Conservation (phyloP, 352 stramenopile species). For the Phytophthora niederhauseri region DNA sequence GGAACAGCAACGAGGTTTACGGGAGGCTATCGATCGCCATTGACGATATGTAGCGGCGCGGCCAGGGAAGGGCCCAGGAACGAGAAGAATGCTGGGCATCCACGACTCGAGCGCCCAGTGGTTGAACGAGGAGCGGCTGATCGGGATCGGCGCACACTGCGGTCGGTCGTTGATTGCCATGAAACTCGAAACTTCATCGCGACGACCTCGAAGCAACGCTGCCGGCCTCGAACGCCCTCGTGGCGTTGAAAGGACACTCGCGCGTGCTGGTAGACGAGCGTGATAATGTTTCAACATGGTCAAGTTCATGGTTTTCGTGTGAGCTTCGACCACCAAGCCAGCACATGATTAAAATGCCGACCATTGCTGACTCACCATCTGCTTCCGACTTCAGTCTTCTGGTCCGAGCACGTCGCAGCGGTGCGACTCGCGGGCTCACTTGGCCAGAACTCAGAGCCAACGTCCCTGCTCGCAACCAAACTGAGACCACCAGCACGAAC, state of each 20-base stretch:
- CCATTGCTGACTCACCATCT: constrained; percentile 25
- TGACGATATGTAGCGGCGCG: neutral
- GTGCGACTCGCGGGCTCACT: neutral
- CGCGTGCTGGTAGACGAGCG: constrained; percentile 3
- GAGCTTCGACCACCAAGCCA: neutral
- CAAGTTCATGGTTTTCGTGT: neutral
- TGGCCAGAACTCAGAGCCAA: neutral
- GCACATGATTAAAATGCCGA: constrained; percentile 3
- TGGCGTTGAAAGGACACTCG: constrained; percentile 3
- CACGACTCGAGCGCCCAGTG: constrained; percentile 5
- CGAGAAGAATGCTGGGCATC: constrained; percentile 19
- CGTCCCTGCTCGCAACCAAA: neutral
- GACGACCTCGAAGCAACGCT: constrained; percentile 6
- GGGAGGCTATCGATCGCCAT: neutral
- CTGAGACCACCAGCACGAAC: neutral
- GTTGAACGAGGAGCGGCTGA: constrained; percentile 15
- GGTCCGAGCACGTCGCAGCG: constrained; percentile 14
- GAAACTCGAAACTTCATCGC: constrained; percentile 12
- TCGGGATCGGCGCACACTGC: constrained; percentile 20
- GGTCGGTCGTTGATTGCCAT: constrained; percentile 19
- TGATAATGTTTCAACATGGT: constrained; percentile 5
- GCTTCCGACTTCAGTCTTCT: constrained; percentile 18
- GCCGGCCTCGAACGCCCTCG: neutral
- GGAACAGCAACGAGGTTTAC: constrained; percentile 26
- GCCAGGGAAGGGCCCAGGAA: constrained; percentile 27